phyloP scores from a whole-genome alignment of 495 filamentous ascomycete genomes.

The Aspergillus coremiiformis region DNA sequence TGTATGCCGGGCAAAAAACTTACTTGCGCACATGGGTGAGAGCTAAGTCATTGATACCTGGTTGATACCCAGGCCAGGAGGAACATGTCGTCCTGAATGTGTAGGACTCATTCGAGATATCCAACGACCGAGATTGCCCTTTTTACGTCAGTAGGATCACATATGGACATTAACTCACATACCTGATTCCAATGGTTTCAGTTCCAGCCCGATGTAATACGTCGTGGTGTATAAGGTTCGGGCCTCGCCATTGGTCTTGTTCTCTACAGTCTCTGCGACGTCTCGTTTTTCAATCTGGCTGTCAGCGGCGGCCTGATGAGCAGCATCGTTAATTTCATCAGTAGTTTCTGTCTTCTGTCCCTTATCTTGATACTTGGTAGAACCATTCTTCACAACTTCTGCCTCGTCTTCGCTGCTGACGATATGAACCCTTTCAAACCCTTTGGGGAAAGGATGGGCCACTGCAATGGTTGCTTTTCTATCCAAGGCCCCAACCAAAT shows the following conservation, averaged over 20 bases:
- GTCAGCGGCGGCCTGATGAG: constrained; percentile 43
- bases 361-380: constrained; percentile 57
- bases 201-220: constrained; percentile 79
- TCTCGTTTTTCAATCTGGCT: constrained; percentile 41
- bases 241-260: constrained; percentile 28
- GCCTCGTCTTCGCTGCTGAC: constrained; percentile 66
- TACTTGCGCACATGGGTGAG: constrained; percentile 74
- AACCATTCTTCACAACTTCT: constrained; percentile 62
- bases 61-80: constrained; percentile 58
- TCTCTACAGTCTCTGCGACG: constrained; percentile 30
- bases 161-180: constrained; percentile 13
- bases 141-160: constrained; percentile 17
- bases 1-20: constrained; percentile 17
- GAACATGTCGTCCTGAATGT: constrained; percentile 67
- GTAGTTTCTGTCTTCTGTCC: constrained; percentile 53
- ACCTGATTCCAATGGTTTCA: constrained; percentile 32
- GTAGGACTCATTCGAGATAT: constrained; percentile 64
- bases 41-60: constrained; percentile 55
- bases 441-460: constrained; percentile 88
- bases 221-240: constrained; percentile 72
- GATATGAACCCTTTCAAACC: constrained; percentile 71
- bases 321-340: constrained; percentile 49
- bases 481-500: constrained; percentile 76
- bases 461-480: constrained; percentile 63
- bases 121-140: constrained; percentile 48